phyloP scores from a whole-genome alignment of 2,329 filamentous ascomycete genomes.

The Purpureocillium lavendulum region DNA sequence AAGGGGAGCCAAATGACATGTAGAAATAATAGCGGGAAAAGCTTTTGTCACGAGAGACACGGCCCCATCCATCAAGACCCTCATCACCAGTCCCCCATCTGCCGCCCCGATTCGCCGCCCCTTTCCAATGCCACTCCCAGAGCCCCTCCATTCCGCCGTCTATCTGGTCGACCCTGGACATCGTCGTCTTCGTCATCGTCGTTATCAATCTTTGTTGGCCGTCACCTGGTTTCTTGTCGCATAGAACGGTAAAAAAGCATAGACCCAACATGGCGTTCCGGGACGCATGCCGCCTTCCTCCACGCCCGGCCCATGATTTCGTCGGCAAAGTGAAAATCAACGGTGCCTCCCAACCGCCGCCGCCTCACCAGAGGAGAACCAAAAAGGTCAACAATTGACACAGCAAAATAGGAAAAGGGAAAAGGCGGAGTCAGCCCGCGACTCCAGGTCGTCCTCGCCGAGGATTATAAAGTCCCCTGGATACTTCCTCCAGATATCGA shows the following conservation, averaged over 20 bases:
- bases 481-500: slow-evolving; percentile 9
- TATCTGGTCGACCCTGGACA: slow-evolving; percentile 1
- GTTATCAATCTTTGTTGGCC: slow-evolving; percentile 7
- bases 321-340: slow-evolving; percentile 2
- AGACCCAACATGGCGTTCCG: slow-evolving; percentile 2
- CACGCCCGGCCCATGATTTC: neutral
- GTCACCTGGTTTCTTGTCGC: slow-evolving; percentile 5
- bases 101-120: neutral
- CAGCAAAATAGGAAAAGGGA: slow-evolving; percentile 4
- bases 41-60: slow-evolving; percentile 3
- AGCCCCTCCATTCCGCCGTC: neutral
- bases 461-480: slow-evolving; percentile 3
- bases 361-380: neutral
- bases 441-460: neutral
- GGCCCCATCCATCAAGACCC: neutral
- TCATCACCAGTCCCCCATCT: neutral
- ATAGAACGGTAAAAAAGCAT: slow-evolving; percentile 7
- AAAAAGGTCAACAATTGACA: neutral
- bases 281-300: neutral
- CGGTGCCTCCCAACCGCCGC: neutral
- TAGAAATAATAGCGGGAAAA: neutral
- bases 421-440: slow-evolving; percentile 2
- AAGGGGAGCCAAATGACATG: neutral
- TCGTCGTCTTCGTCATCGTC: slow-evolving; percentile 8
- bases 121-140: neutral